Percentiles rank a stretch among this genome's conserved stretches.
phyloP scores from a whole-genome alignment of 768 basidiomycete genomes.

The Suillus subaureus region DNA sequence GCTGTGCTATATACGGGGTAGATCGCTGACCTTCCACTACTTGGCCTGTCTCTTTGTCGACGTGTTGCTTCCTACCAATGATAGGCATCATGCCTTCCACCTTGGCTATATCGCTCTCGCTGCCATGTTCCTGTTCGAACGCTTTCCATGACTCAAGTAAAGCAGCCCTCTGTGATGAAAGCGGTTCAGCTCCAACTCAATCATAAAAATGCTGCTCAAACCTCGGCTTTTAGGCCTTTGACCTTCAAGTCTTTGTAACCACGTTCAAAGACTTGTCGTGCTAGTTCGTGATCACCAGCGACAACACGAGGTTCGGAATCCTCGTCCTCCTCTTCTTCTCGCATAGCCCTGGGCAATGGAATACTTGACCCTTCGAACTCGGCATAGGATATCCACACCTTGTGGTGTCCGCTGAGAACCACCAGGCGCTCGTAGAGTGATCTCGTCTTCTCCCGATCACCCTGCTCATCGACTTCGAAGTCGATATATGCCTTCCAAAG shows the following conservation, averaged over 20 bases:
- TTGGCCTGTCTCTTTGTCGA: slow-evolving; percentile 83
- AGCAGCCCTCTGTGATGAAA: slow-evolving; percentile 71
- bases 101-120: slow-evolving; percentile 70
- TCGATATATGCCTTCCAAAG: slow-evolving; percentile 97
- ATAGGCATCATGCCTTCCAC: slow-evolving; percentile 94
- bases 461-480: slow-evolving; percentile 88
- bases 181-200: neutral
- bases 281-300: slow-evolving; percentile 69
- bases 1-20: neutral
- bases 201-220: slow-evolving; percentile 35
- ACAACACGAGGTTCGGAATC: slow-evolving; percentile 54
- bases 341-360: slow-evolving; percentile 59
- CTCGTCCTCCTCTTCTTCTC: slow-evolving; percentile 70
- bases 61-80: slow-evolving; percentile 80
- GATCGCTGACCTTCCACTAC: slow-evolving; percentile 74
- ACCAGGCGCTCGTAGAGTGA: slow-evolving; percentile 87
- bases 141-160: slow-evolving; percentile 94
- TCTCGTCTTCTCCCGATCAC: slow-evolving; percentile 85
- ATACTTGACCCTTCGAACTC: slow-evolving; percentile 86
- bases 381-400: slow-evolving; percentile 96
- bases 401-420: slow-evolving; percentile 86
- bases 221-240: slow-evolving; percentile 86
- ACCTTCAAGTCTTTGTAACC: slow-evolving; percentile 86
- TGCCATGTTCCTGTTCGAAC: slow-evolving; percentile 84
- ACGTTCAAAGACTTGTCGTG: slow-evolving; percentile 81